Evolutionary conservation across 192 early-diverging fungal genomes (phyloP).

Genomic region (Diversispora epigaea): DNA sequence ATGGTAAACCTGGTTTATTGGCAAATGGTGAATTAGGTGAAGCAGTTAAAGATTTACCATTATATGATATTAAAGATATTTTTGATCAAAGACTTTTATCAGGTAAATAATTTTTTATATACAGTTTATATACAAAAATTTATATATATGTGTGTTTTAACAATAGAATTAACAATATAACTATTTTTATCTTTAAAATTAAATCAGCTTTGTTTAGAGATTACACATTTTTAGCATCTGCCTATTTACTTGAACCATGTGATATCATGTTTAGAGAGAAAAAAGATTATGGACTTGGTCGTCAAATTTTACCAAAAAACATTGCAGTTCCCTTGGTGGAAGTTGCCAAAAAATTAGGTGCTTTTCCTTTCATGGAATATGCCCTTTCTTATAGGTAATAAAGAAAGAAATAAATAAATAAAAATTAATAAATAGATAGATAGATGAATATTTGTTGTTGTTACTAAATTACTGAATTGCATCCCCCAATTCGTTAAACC

Average conservation of each 20-base stretch:
- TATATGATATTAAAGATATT: conserved; percentile 71
- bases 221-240: conserved; percentile 83
- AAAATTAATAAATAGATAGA: neutral
- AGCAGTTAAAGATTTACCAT: conserved; percentile 68
- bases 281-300: conserved; percentile 77
- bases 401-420: neutral
- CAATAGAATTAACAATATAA: conserved; percentile 29
- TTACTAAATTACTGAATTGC: neutral
- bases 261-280: conserved; percentile 72
- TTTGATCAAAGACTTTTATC: conserved; percentile 71
- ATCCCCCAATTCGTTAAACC: too few relatives aligned
- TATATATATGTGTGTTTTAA: neutral
- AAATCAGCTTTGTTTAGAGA: conserved; percentile 77
- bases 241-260: conserved; percentile 88
- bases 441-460: neutral
- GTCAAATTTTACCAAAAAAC: conserved; percentile 70
- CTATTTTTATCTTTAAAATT: neutral
- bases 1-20: conserved; percentile 74
- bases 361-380: conserved; percentile 79
- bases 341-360: conserved; percentile 67
- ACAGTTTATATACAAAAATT: too few relatives aligned
- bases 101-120: conserved; percentile 35
- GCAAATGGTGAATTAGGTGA: conserved; percentile 78
- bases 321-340: conserved; percentile 76
- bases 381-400: conserved; percentile 63